A percentile compares a stretch with the other conserved stretches of the same genome.
These are phyloP conservation scores for Tylopilus sp. DNA, from an alignment of 768 basidiomycete genomes.

Conservation along the genomic window DNA sequence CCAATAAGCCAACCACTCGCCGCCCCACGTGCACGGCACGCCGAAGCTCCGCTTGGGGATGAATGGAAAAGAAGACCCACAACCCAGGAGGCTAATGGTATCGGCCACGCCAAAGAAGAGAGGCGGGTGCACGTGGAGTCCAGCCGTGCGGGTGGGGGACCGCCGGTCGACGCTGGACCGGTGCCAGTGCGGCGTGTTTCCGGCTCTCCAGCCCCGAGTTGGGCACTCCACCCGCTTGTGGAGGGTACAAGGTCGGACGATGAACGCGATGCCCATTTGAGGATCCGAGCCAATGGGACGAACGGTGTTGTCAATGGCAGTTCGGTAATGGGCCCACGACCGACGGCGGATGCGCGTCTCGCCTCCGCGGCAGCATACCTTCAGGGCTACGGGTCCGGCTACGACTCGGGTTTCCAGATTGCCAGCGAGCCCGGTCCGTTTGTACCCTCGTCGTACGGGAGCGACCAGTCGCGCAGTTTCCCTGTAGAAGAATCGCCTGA, in stretches of 20 bases:
- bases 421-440: slow-evolving; percentile 14
- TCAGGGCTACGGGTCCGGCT: slow-evolving; percentile 35
- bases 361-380: slow-evolving; percentile 37
- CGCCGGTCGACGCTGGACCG: slow-evolving; percentile 33
- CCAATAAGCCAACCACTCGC: slow-evolving; percentile 15
- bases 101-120: slow-evolving; percentile 12
- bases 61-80: slow-evolving; percentile 17
- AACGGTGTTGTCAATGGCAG: slow-evolving; percentile 2
- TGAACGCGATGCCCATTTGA: slow-evolving; percentile 20
- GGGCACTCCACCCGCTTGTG: slow-evolving; percentile 28
- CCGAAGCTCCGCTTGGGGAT: slow-evolving; percentile 22
- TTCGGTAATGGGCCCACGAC: slow-evolving; percentile 3
- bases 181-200: slow-evolving; percentile 31
- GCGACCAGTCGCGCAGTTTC: slow-evolving; percentile 18
- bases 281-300: slow-evolving; percentile 8
- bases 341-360: slow-evolving; percentile 14
- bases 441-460: slow-evolving; percentile 20
- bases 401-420: slow-evolving; percentile 27
- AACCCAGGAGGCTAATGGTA: slow-evolving; percentile 14
- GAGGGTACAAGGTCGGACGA: slow-evolving; percentile 31
- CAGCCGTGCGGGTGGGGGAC: slow-evolving; percentile 18
- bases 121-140: slow-evolving; percentile 12
- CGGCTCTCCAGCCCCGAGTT: slow-evolving; percentile 27
- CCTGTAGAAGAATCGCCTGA: slow-evolving; percentile 31
- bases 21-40: slow-evolving; percentile 20